A percentile compares a stretch with the other conserved stretches of the same genome.
Evolutionary conservation across 345 rosid species (phyloP).

Genomic region (Isatis tinctoria): DNA sequence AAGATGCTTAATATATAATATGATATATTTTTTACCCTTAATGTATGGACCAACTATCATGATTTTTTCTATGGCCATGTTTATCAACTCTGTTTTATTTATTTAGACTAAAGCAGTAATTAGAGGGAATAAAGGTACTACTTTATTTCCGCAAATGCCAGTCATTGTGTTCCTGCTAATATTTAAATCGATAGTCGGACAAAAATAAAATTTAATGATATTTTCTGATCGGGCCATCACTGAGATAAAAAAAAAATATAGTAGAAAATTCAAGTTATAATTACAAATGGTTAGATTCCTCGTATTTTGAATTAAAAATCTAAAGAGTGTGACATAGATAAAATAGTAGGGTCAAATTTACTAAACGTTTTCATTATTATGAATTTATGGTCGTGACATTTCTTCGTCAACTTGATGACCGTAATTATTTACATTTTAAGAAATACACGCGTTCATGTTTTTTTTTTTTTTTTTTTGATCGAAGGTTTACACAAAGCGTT

Average conservation of each 20-base stretch:
- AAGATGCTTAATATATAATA: no score
- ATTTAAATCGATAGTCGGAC: neutral
- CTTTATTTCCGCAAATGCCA: neutral
- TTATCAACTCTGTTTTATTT: neutral
- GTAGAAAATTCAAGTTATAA: neutral
- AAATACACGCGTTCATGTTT: neutral
- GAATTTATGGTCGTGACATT: neutral
- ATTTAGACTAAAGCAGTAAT: neutral
- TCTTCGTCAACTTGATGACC: neutral
- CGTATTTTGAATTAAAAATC: neutral
- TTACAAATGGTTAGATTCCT: neutral
- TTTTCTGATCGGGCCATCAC: neutral
- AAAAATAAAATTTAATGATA: neutral
- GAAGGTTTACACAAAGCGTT: no score
- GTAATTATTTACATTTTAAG: neutral
- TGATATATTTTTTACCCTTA: no score
- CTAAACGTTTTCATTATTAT: neutral
- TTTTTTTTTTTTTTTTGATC: no score
- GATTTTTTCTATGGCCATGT: constrained; percentile 1
- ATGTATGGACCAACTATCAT: neutral
- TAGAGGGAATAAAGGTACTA: neutral
- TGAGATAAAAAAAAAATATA: no score
- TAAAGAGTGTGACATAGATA: neutral
- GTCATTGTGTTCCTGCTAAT: neutral
- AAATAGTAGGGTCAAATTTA: neutral